Conservation (phyloP, 1,139 yeast species). For the Magnusiomyces ingens region DNA sequence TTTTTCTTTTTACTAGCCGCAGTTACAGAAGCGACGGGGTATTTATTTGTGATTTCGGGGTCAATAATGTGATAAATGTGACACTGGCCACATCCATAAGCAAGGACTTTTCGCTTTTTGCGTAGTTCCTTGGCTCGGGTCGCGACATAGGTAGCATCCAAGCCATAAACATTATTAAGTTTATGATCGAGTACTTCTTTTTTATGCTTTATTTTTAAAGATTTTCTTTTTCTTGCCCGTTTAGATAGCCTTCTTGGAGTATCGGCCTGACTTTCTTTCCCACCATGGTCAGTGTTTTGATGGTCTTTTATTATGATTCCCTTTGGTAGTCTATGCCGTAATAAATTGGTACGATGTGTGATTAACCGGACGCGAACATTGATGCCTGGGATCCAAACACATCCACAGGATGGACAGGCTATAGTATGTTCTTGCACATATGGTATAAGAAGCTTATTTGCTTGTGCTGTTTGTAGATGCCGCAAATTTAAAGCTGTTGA, state of each 20-base stretch:
- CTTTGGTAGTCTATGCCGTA: background rate
- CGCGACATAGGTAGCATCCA: background rate
- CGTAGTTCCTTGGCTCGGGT: background rate
- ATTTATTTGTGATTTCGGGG: background rate
- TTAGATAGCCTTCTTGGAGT: background rate
- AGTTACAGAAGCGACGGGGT: background rate
- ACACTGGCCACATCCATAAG: background rate
- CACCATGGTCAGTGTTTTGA: background rate
- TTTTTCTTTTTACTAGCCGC: background rate
- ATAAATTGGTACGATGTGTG: background rate
- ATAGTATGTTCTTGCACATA: background rate
- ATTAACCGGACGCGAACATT: background rate
- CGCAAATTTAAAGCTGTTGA: slow-evolving; percentile 1
- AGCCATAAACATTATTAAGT: background rate
- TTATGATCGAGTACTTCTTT: background rate
- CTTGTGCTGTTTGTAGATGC: background rate
- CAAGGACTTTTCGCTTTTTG: background rate
- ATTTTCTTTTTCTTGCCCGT: background rate
- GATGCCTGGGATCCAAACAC: slow-evolving; percentile 1
- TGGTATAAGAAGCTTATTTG: background rate
- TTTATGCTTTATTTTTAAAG: background rate
- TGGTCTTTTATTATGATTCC: background rate
- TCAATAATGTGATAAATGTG: background rate
- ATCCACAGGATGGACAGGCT: slow-evolving; percentile 1
- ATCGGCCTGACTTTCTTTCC: background rate